These are phyloP conservation scores for Pythium rishiriense DNA, from an alignment of 352 stramenopile species.

Conservation along the genomic window DNA sequence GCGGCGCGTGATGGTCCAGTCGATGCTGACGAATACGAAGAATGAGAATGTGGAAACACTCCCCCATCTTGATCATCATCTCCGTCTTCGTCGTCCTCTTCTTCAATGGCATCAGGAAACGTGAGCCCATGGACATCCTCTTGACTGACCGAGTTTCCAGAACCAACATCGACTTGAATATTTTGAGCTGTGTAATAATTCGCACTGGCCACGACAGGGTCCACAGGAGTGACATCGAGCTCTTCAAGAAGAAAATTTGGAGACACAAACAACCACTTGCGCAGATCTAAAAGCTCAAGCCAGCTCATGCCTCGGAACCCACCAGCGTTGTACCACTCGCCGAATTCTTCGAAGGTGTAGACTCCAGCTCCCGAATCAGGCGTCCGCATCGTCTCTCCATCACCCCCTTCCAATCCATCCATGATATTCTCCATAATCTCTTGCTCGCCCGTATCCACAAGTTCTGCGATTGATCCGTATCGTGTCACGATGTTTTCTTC, in stretches of 20 bases:
- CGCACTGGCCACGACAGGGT: slow-evolving; percentile 68
- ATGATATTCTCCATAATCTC: slow-evolving; percentile 81
- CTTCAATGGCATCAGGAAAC: slow-evolving; percentile 60
- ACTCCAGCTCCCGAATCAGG: slow-evolving; percentile 49
- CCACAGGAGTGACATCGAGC: slow-evolving; percentile 68
- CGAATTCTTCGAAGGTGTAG: slow-evolving; percentile 86
- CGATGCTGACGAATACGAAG: slow-evolving; percentile 61
- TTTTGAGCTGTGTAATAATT: slow-evolving; percentile 88
- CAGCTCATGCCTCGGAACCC: slow-evolving; percentile 81
- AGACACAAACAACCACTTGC: slow-evolving; percentile 84
- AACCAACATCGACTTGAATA: slow-evolving; percentile 76
- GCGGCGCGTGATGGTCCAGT: slow-evolving; percentile 50
- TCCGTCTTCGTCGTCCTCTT: slow-evolving; percentile 65
- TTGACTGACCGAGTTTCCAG: slow-evolving; percentile 31
- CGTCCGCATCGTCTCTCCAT: slow-evolving; percentile 26
- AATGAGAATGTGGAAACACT: slow-evolving; percentile 26
- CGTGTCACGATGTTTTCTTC: slow-evolving; percentile 49
- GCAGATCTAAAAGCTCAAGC: slow-evolving; percentile 83
- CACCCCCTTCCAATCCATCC: slow-evolving; percentile 50
- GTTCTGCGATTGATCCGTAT: slow-evolving; percentile 64
- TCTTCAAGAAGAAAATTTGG: slow-evolving; percentile 61
- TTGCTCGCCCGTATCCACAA: slow-evolving; percentile 76
- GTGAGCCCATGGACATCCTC: slow-evolving; percentile 3
- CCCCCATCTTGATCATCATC: slow-evolving; percentile 16
- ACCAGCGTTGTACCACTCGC: slow-evolving; percentile 82